Conservation (phyloP, 2,329 filamentous ascomycete species). For the Xylaria sp. region DNA sequence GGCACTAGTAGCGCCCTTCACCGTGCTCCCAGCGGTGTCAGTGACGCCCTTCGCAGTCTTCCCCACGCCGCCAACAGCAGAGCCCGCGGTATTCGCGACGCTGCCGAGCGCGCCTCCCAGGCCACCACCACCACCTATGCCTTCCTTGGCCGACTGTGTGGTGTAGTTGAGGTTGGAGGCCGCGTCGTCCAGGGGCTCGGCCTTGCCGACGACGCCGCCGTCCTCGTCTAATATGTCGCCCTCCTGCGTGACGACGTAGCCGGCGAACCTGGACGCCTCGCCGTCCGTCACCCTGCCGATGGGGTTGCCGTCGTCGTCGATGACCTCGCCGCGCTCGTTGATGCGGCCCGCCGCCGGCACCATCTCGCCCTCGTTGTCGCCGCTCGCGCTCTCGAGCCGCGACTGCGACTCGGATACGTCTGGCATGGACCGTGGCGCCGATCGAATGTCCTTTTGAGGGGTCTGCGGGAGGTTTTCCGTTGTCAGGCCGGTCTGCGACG, state of each 20-base stretch:
- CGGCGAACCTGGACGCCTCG: conserved; percentile 37
- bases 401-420: conserved; percentile 33
- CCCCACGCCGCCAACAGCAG: conserved; percentile 32
- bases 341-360: conserved; percentile 48
- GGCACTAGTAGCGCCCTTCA: conserved; percentile 34
- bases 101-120: conserved; percentile 33
- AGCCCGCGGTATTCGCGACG: conserved; percentile 32
- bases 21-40: conserved; percentile 31
- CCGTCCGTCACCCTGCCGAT: conserved; percentile 49
- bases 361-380: conserved; percentile 42
- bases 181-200: conserved; percentile 42
- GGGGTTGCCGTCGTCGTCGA: conserved; percentile 59
- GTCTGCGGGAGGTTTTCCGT: conserved; percentile 24
- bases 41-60: conserved; percentile 32
- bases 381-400: conserved; percentile 27
- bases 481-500: conserved; percentile 20
- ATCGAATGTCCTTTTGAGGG: conserved; percentile 20
- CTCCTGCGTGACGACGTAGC: conserved; percentile 45
- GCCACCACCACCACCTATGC: conserved; percentile 23
- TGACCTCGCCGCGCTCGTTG: conserved; percentile 60
- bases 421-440: conserved; percentile 39
- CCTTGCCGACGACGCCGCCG: conserved; percentile 42
- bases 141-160: conserved; percentile 32
- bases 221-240: conserved; percentile 43
- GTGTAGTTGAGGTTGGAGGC: conserved; percentile 42